Percentiles rank a stretch among this genome's conserved stretches.
Conservation (phyloP, 73 alveolate species). For the Tetrahymena thermophila region DNA sequence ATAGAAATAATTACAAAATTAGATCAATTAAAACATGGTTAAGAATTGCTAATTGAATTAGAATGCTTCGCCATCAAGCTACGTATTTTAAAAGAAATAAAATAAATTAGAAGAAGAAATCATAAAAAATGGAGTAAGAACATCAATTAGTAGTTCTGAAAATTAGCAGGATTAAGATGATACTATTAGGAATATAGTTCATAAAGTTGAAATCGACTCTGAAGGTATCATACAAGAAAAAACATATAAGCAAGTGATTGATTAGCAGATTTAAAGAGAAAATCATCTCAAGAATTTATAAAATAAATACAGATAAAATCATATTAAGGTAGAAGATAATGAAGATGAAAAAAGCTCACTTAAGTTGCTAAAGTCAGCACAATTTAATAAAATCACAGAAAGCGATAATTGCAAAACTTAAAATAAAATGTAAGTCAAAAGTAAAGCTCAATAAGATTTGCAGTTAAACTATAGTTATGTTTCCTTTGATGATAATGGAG, state of each 20-base stretch:
- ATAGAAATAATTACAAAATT: not conserved
- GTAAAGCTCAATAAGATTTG: not conserved
- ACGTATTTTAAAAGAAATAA: no score
- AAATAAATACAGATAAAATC: not conserved
- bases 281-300: not conserved
- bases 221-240: not conserved
- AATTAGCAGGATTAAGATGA: not conserved
- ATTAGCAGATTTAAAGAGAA: not conserved
- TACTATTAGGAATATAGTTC: not conserved
- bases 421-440: not conserved
- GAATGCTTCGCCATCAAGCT: not conserved
- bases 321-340: not conserved
- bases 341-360: not conserved
- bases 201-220: not conserved
- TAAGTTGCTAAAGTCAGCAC: not conserved
- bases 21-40: not conserved
- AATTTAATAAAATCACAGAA: not conserved
- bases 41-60: not conserved
- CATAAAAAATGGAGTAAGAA: not conserved
- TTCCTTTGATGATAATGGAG: not conserved
- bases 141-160: not conserved
- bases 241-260: not conserved
- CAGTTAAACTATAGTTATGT: not conserved
- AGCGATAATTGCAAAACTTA: not conserved
- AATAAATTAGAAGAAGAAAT: not conserved